phyloP scores from a whole-genome alignment of 768 basidiomycete genomes.

The Termitomyces sp. region DNA sequence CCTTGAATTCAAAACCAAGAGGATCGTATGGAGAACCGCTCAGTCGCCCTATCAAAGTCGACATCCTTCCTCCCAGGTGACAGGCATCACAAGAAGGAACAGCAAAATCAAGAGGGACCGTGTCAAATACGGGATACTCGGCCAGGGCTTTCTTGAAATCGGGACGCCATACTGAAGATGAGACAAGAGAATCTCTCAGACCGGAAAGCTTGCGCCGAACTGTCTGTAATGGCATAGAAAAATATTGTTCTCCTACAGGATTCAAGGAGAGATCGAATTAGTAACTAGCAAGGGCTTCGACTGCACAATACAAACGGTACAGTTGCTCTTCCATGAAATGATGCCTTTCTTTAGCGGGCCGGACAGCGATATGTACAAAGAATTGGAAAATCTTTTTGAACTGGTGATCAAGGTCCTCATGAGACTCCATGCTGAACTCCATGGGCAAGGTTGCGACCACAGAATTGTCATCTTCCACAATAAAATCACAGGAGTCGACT shows the following conservation, averaged over 20 bases:
- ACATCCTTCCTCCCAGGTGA: slow-evolving; percentile 63
- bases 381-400: slow-evolving; percentile 89
- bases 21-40: slow-evolving; percentile 66
- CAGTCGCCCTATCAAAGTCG: slow-evolving; percentile 56
- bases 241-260: slow-evolving; percentile 56
- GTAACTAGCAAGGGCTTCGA: background rate
- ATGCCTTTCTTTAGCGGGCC: slow-evolving; percentile 41
- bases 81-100: slow-evolving; percentile 79
- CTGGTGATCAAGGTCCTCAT: slow-evolving; percentile 71
- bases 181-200: slow-evolving; percentile 67
- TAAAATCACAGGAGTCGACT: slow-evolving; percentile 37
- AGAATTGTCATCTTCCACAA: slow-evolving; percentile 61
- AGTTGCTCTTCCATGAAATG: slow-evolving; percentile 49
- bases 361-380: slow-evolving; percentile 77
- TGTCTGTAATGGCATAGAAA: slow-evolving; percentile 61
- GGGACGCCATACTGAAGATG: slow-evolving; percentile 80
- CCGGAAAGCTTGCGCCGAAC: slow-evolving; percentile 68
- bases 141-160: slow-evolving; percentile 63
- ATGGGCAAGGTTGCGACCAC: slow-evolving; percentile 50
- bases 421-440: slow-evolving; percentile 76
- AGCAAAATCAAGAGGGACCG: slow-evolving; percentile 47
- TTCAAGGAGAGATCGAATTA: background rate
- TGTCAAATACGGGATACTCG: slow-evolving; percentile 58
- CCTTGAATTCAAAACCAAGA: slow-evolving; percentile 51
- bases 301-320: slow-evolving; percentile 33